Evolutionary conservation across 78 protist species (phyloP).

Genomic region (Tieghemostelium lacteum): DNA sequence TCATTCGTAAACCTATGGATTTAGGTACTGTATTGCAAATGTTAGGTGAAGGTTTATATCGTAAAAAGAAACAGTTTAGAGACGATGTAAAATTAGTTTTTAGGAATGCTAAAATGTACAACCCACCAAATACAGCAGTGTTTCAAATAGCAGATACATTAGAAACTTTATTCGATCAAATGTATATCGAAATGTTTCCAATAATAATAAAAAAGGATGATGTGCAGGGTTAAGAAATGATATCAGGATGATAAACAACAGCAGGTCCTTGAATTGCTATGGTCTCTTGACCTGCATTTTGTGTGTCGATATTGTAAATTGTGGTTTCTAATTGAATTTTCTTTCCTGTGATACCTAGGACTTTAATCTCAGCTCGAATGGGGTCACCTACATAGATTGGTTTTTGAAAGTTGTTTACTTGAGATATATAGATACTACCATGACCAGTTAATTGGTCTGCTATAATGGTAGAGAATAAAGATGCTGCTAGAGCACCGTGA

Average conservation of each 20-base stretch:
- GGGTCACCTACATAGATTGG: slow-evolving; percentile 50
- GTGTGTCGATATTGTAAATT: not conserved
- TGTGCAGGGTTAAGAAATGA: too few species aligned
- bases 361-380: slow-evolving; percentile 29
- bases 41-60: not conserved
- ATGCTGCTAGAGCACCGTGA: slow-evolving; percentile 45
- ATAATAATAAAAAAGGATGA: too few species aligned
- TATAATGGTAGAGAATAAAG: slow-evolving; percentile 29
- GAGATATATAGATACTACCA: slow-evolving; percentile 41
- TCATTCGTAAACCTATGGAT: slow-evolving; percentile 81
- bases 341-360: slow-evolving; percentile 5
- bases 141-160: too few species aligned
- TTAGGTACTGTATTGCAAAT: slow-evolving; percentile 59
- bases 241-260: slow-evolving; percentile 33
- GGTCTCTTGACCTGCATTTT: not conserved
- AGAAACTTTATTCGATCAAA: too few species aligned
- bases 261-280: slow-evolving; percentile 32
- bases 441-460: slow-evolving; percentile 22
- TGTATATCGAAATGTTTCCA: too few species aligned
- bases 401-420: slow-evolving; percentile 16
- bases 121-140: not conserved
- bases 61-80: not conserved
- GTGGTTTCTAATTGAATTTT: slow-evolving; percentile 18
- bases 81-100: not conserved
- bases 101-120: too few species aligned